Base-by-base conservation (phyloP, 163 green algal species). In the Chlorella variabilis region DNA sequence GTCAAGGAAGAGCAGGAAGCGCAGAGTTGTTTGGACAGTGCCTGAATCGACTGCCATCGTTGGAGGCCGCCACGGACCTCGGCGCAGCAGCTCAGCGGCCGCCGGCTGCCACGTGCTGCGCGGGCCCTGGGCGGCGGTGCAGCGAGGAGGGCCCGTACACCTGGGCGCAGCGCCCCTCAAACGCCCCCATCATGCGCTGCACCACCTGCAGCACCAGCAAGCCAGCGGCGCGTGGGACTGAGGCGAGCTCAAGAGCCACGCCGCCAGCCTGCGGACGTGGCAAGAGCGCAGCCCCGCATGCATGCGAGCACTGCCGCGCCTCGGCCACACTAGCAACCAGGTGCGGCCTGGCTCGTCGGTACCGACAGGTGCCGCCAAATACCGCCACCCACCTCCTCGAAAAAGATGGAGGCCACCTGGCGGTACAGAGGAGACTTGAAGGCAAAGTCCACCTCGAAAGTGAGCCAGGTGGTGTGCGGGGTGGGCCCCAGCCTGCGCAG, bases 381-480 rank as follows among this genome's bases (percentile, higher is more conserved):
- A 61, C 78, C 42, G 80, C 67, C 66, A 25, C 65, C 66, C 13
- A 89, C 84, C 83, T 96, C 87, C 18, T 90, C 86, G 81, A 96
- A 96, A 77, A 98, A 97, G 8, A 97, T 66, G 51, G 88, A 84
- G 11, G 93, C 94, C 6, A 98, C 85, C 56, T 95, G 86, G 42
- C 83, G 71, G 84, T 98, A 97, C 34, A 98, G 83, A 25, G 91
- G 86, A 23, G 90, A 96, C 65, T 92, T 90, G 89, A 98, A 99
- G 0, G 89, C 91, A 89, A 98, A 98, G 81, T 98, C 93, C 2
- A 98, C 91, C 39, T 83, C 77, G 83, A 98, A 98, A 61, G 71
- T 85, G 20, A 98, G 89, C 91, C 89, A 94, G 11, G 86, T 92
- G 49, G 87, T 91, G 77, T 80, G 66, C 0, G 93, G 90, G 4